Evolutionary conservation across 805 yeast species (phyloP).

Genomic region (Candida maesae): DNA sequence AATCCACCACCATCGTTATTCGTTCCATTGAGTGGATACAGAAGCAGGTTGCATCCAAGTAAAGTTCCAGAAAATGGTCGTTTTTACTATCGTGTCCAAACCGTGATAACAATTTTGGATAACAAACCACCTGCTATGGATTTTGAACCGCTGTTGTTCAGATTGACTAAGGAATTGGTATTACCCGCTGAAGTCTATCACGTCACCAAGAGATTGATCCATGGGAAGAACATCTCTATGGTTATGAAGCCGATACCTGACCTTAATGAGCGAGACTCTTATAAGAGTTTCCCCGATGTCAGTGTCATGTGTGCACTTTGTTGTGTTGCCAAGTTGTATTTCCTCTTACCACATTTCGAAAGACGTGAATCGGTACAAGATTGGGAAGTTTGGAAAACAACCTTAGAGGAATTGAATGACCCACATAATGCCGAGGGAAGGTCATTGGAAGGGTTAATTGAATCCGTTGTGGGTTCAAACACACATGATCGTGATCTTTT

Average conservation of each 20-base stretch:
- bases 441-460: constrained; percentile 11
- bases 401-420: constrained; percentile 17
- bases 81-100: background rate
- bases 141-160: constrained; percentile 39
- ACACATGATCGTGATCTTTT: constrained; percentile 35
- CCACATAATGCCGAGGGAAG: constrained; percentile 6
- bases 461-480: constrained; percentile 14
- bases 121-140: constrained; percentile 9
- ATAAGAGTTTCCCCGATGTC: too few species aligned
- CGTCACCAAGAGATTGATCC: constrained; percentile 30
- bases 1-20: background rate
- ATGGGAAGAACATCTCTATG: constrained; percentile 13
- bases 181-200: constrained; percentile 48
- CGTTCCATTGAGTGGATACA: background rate
- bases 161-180: constrained; percentile 38
- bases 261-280: too few species aligned
- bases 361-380: constrained; percentile 1
- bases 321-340: constrained; percentile 23
- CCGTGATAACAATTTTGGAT: background rate
- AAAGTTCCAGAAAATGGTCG: background rate
- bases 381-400: constrained; percentile 20
- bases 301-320: constrained; percentile 14
- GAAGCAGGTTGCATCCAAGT: background rate
- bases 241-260: constrained; percentile 34
- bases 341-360: constrained; percentile 11